Evolutionary conservation across 2,329 filamentous ascomycete genomes (phyloP).

Genomic region (Lachnellula suecica): DNA sequence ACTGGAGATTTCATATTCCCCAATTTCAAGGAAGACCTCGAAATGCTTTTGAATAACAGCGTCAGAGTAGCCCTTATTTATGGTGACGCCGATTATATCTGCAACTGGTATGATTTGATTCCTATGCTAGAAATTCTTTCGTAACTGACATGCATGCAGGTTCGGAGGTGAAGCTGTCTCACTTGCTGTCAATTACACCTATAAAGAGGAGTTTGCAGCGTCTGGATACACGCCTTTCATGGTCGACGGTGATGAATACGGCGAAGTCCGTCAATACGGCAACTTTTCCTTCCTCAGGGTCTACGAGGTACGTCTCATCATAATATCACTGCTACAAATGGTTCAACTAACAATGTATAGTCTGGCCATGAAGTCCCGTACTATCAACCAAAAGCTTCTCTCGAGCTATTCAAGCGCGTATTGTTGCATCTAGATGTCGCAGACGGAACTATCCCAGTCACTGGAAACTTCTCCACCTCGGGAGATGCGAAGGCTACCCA

Average conservation of each 20-base stretch:
- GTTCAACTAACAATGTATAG: not conserved
- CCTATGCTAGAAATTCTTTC: not conserved
- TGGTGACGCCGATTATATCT: constrained; percentile 46
- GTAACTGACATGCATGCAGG: constrained; percentile 26
- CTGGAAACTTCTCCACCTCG: constrained; percentile 19
- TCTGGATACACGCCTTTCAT: constrained; percentile 58
- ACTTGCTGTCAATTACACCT: constrained; percentile 45
- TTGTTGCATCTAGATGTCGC: constrained; percentile 34
- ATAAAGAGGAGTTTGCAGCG: constrained; percentile 46
- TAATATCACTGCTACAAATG: not conserved
- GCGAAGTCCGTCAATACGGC: constrained; percentile 58
- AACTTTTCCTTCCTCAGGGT: constrained; percentile 38
- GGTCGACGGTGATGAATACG: constrained; percentile 53
- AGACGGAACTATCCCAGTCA: constrained; percentile 40
- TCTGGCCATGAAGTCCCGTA: constrained; percentile 25
- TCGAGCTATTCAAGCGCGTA: constrained; percentile 30
- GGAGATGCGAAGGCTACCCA: constrained; percentile 19
- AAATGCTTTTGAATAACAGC: constrained; percentile 44
- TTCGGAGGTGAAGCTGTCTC: constrained; percentile 59
- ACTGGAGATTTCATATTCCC: constrained; percentile 62
- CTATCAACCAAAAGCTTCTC: constrained; percentile 25
- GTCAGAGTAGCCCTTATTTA: constrained; percentile 55
- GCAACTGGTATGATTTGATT: constrained; percentile 16
- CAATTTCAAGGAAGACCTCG: constrained; percentile 50
- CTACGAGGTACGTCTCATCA: constrained; percentile 24